phyloP scores from a whole-genome alignment of 23 red algal genomes.

The Cyanidium caldarium region DNA sequence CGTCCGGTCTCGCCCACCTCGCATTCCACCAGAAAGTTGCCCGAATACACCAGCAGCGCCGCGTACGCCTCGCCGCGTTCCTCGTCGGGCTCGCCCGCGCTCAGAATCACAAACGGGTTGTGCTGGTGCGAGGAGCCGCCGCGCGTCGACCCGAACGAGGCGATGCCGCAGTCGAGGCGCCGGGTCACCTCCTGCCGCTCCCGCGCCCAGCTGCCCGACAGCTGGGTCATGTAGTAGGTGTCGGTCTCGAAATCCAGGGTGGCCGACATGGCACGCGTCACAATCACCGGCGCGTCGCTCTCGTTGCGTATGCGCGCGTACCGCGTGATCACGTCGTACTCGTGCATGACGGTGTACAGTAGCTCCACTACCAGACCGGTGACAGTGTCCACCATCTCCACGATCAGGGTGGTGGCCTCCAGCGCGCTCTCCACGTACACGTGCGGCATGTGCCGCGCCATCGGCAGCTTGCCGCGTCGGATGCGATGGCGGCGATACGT shows the following conservation, averaged over 20 bases:
- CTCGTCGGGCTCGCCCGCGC: slow-evolving; percentile 33
- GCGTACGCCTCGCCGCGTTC: slow-evolving; percentile 38
- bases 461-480: slow-evolving; percentile 36
- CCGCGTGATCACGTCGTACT: slow-evolving; percentile 71
- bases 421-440: slow-evolving; percentile 36
- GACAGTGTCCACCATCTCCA: slow-evolving; percentile 72
- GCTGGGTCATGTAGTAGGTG: slow-evolving; percentile 70
- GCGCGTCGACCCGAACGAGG: slow-evolving; percentile 48
- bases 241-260: slow-evolving; percentile 92
- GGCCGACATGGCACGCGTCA: slow-evolving; percentile 48
- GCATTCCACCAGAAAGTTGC: slow-evolving; percentile 57
- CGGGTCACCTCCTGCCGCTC: slow-evolving; percentile 66
- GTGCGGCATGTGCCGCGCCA: slow-evolving; percentile 43
- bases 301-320: slow-evolving; percentile 49
- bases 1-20: slow-evolving; percentile 77
- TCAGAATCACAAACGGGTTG: slow-evolving; percentile 77
- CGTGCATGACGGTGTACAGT: slow-evolving; percentile 81
- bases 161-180: slow-evolving; percentile 42
- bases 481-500: slow-evolving; percentile 62
- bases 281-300: slow-evolving; percentile 22
- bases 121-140: slow-evolving; percentile 88
- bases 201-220: slow-evolving; percentile 85
- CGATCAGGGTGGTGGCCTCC: slow-evolving; percentile 87
- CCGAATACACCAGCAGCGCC: slow-evolving; percentile 72
- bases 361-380: slow-evolving; percentile 40